These are phyloP conservation scores for Stylosanthes scabra DNA, from an alignment of 331 rosid genomes.

Conservation along the genomic window DNA sequence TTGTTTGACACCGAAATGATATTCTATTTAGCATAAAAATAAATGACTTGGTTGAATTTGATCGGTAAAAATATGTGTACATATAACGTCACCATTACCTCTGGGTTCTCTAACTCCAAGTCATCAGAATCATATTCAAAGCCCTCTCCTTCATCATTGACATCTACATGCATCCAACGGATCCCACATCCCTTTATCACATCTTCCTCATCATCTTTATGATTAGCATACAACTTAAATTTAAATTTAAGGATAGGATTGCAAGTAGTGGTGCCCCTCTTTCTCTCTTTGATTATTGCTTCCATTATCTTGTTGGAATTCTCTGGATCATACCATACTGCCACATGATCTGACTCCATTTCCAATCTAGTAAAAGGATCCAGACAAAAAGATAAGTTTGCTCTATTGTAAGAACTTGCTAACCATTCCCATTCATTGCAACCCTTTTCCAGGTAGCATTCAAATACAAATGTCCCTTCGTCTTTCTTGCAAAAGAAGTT, in stretches of 20 bases:
- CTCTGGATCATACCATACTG: constrained; percentile 32
- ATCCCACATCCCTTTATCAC: constrained; percentile 18
- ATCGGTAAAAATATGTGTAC: no score
- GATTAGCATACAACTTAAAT: not conserved
- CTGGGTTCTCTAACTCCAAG: no score
- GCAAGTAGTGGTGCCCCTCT: not conserved
- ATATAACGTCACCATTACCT: no score
- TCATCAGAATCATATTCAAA: no score
- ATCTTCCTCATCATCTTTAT: not conserved
- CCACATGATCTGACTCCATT: constrained; percentile 4
- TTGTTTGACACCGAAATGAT: no score
- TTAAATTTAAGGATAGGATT: constrained; percentile 15
- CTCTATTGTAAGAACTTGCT: not conserved
- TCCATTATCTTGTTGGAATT: constrained; percentile 21
- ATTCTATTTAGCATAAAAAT: no score
- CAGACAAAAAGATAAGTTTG: no score
- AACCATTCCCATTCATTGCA: not conserved
- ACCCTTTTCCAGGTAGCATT: constrained; percentile 16
- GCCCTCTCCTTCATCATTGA: not conserved
- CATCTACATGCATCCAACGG: constrained; percentile 1
- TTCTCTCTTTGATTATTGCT: not conserved
- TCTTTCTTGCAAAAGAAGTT: no score
- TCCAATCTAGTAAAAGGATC: no score
- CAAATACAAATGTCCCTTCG: constrained; percentile 15
- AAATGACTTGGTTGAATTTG: no score